phyloP scores from a whole-genome alignment of 192 early-diverging fungal species.

The Allomyces javanicus region DNA sequence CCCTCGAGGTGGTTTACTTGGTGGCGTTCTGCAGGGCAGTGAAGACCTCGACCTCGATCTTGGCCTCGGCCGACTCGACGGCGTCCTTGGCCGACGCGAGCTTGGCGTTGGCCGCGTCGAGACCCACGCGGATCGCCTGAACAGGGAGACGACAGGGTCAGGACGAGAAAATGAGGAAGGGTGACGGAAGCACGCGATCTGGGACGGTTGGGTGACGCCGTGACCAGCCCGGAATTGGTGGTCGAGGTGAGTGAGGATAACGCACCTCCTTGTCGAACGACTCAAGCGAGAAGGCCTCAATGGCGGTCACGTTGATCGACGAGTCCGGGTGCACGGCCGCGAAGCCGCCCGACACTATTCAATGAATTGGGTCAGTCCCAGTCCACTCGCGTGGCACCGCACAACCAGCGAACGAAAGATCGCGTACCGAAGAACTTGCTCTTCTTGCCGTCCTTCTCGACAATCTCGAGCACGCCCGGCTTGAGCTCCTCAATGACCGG shows the following conservation, averaged over 20 bases:
- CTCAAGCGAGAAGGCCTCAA: conserved; percentile 78
- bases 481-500: conserved; percentile 90
- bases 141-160: neutral
- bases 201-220: too few relatives aligned
- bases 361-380: too few relatives aligned
- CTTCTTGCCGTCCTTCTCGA: conserved; percentile 45
- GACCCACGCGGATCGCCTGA: conserved; percentile 46
- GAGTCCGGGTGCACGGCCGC: conserved; percentile 93
- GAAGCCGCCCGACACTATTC: conserved; percentile 79
- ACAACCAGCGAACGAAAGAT: neutral
- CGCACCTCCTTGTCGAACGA: conserved; percentile 62
- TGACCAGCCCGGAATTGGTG: neutral
- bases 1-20: neutral
- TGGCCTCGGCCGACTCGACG: conserved; percentile 57
- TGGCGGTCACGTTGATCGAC: conserved; percentile 86
- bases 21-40: conserved; percentile 45
- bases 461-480: conserved; percentile 69
- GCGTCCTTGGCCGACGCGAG: conserved; percentile 42
- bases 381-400: too few relatives aligned
- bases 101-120: conserved; percentile 63
- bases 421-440: conserved; percentile 79
- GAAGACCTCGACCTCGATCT: conserved; percentile 71
- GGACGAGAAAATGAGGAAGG: neutral
- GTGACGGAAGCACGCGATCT: too few relatives aligned
- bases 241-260: neutral